phyloP scores from a whole-genome alignment of 2,329 filamentous ascomycete species.

The Colletotrichum lentis region DNA sequence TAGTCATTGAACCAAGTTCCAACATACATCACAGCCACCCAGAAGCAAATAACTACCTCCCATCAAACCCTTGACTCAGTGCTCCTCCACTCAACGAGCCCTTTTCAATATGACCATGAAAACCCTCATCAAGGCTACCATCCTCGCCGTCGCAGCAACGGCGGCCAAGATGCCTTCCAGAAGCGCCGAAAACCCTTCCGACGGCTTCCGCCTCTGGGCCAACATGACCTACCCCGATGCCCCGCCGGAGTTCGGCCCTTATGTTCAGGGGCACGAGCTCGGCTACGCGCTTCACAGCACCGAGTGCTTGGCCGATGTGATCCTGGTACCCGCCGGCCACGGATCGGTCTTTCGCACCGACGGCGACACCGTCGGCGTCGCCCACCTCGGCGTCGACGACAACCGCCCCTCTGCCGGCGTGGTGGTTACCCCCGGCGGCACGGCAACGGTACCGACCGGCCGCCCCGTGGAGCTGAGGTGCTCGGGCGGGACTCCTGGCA shows the following conservation, averaged over 20 bases:
- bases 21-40: no score
- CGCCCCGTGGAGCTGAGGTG: constrained; percentile 7
- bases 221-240: constrained; percentile 22
- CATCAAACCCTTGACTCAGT: no score
- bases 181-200: not conserved
- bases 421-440: constrained; percentile 5
- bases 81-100: no score
- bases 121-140: no score
- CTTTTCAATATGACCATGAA: no score
- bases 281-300: not conserved
- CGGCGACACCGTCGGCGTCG: constrained; percentile 14
- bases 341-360: constrained; percentile 7
- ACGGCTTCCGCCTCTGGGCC: constrained; percentile 20
- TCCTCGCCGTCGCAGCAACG: not conserved
- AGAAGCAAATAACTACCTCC: no score
- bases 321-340: constrained; percentile 9
- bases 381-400: constrained; percentile 1
- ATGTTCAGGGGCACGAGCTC: constrained; percentile 18
- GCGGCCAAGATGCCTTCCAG: not conserved
- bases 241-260: not conserved
- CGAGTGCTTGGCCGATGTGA: constrained; percentile 4
- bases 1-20: no score
- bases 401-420: constrained; percentile 6
- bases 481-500: not conserved
- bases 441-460: constrained; percentile 6